Conservation (phyloP, 78 protist genomes). For the Isochrysis galbana region DNA sequence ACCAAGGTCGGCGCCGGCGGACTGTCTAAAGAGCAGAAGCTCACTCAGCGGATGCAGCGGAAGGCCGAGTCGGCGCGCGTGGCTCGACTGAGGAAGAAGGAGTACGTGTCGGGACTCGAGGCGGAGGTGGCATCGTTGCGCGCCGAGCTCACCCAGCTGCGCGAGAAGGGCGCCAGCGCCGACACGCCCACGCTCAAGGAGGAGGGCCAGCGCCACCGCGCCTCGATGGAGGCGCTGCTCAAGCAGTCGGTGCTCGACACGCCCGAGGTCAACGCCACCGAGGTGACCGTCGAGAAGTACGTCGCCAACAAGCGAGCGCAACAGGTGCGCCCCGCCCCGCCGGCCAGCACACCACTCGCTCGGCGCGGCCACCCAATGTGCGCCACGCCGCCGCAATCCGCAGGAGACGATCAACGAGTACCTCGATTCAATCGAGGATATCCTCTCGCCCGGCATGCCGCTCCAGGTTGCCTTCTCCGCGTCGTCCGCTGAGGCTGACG, state of each 20-base stretch:
- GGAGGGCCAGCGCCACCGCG: neutral
- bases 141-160: neutral
- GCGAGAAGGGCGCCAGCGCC: neutral
- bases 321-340: too few species aligned
- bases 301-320: too few species aligned
- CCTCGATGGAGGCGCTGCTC: neutral
- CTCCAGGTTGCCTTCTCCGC: too few species aligned
- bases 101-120: slow-evolving; percentile 16
- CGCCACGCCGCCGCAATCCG: too few species aligned
- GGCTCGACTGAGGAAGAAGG: slow-evolving; percentile 27
- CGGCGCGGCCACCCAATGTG: too few species aligned
- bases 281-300: too few species aligned
- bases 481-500: too few species aligned
- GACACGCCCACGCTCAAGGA: neutral
- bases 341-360: too few species aligned
- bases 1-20: too few species aligned
- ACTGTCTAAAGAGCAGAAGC: neutral
- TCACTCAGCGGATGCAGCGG: slow-evolving; percentile 13
- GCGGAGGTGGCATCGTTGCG: neutral
- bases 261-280: neutral
- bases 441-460: too few species aligned
- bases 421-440: too few species aligned
- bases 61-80: slow-evolving; percentile 16
- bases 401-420: too few species aligned
- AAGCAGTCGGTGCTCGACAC: neutral